Evolutionary conservation across 768 basidiomycete genomes (phyloP).

Genomic region (Russula sp.): DNA sequence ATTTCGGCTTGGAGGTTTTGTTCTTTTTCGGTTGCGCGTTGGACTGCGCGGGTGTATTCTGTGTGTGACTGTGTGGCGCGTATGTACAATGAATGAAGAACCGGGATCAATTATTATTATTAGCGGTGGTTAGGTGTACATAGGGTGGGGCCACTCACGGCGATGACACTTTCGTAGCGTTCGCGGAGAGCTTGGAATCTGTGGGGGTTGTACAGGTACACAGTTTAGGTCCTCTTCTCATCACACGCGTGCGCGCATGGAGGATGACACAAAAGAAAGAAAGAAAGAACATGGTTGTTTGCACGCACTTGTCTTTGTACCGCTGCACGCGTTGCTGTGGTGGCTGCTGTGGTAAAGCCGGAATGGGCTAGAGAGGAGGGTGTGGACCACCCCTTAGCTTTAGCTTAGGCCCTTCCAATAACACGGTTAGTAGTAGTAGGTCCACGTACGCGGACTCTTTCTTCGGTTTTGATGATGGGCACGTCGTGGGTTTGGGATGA

Average conservation of each 20-base stretch:
- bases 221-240: background rate
- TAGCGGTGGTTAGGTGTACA: no score
- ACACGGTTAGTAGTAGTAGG: no score
- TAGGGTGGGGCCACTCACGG: no score
- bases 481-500: constrained; percentile 15
- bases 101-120: no score
- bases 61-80: constrained; percentile 15
- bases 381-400: no score
- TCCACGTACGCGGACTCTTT: constrained; percentile 24
- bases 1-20: constrained; percentile 28
- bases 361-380: constrained; percentile 16
- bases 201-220: background rate
- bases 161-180: constrained; percentile 26
- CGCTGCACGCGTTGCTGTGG: constrained; percentile 18
- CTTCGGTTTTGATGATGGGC: constrained; percentile 31
- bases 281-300: background rate
- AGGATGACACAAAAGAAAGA: no score
- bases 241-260: no score
- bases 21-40: constrained; percentile 28
- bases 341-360: background rate
- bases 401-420: no score
- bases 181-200: constrained; percentile 30
- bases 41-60: constrained; percentile 21
- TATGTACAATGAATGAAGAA: background rate
- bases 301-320: constrained; percentile 31